Conservation (phyloP, 345 rosid species). For the Melaleuca quinquenervia region DNA sequence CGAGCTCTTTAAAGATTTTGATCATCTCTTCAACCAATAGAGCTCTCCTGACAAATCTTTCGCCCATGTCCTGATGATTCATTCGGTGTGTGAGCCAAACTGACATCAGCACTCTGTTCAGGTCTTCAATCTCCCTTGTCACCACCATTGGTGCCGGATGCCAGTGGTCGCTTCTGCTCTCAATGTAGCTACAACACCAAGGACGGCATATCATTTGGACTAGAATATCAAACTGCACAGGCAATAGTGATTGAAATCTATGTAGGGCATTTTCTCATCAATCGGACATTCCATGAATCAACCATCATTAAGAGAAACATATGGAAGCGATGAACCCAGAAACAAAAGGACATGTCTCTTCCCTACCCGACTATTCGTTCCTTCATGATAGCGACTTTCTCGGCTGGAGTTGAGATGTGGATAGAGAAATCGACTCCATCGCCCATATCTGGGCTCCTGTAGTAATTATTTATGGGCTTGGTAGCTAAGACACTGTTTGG, state of each 20-base stretch:
- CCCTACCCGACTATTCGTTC: conserved; percentile 21
- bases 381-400: conserved; percentile 27
- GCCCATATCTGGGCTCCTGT: conserved; percentile 37
- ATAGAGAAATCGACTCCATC: conserved; percentile 28
- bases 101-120: conserved; percentile 31
- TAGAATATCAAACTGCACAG: not conserved
- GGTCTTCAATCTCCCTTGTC: conserved; percentile 24
- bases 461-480: conserved; percentile 32
- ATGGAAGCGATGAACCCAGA: not conserved
- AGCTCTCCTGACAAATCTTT: conserved; percentile 47
- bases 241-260: not conserved
- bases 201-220: not conserved
- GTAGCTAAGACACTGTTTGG: conserved; percentile 28
- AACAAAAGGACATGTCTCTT: not conserved
- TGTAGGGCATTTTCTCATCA: not conserved
- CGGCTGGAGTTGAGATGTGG: conserved; percentile 35
- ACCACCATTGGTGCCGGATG: conserved; percentile 11
- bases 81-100: conserved; percentile 11
- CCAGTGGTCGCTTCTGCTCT: conserved; percentile 22
- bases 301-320: not conserved
- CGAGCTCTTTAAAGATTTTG: conserved; percentile 52
- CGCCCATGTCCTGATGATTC: conserved; percentile 38
- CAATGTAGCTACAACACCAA: conserved; percentile 11
- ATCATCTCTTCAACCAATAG: conserved; percentile 61
- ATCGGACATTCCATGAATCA: not conserved